Evolutionary conservation across 2,329 filamentous ascomycete species (phyloP), one percentile per base, ranked within the genome.

Genomic region (Cercospora zeae-maydis): DNA sequence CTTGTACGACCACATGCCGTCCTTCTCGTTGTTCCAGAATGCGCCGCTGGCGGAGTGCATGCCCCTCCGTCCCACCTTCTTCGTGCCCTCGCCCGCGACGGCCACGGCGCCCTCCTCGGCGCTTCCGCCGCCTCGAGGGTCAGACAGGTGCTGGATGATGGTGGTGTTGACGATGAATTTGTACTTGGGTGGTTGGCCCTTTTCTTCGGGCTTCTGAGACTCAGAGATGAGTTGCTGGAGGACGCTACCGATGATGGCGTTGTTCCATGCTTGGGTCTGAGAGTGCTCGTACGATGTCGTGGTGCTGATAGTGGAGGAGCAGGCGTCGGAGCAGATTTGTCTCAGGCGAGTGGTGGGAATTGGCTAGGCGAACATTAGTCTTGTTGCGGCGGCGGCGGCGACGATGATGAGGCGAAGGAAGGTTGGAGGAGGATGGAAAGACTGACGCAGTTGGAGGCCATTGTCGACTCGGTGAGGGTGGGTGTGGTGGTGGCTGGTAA

Each of bases 121-220:
- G 5, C 31, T 57, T 86, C 86, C 88, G 56, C 87, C 80, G 61
- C 85, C 80, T 31, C 86, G 84, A 11, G 86, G 88, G 59, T 88
- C 85, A 19, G 89, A 86, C 34, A 93, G 83, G 81, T 98, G 93
- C 82, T 99, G 93, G 71, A 98, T 96, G 75, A 98, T 97, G 69
- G 93, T 98, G 82, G 91, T 96, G 84, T 96, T 98, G 80, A 96
- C 92, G 71, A 92, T 91, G 80, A 93, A 98, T 79, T 98, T 98
- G 86, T 88, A 96, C 58, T 72, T 69, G 4, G 90, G 88, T 27
- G 85, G 80, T 30, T 82, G 78, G 64, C 82, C 80, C 42, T 47
- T 52, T 9, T 58, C 55, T 16, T 58, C 37, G 21, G 61, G 49
- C 31, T 47, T 51, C 31, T 63, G 65, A 75, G 72, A 69, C 59